phyloP scores from a whole-genome alignment of 2,329 filamentous ascomycete species.

The Macroventuria anomochaeta region DNA sequence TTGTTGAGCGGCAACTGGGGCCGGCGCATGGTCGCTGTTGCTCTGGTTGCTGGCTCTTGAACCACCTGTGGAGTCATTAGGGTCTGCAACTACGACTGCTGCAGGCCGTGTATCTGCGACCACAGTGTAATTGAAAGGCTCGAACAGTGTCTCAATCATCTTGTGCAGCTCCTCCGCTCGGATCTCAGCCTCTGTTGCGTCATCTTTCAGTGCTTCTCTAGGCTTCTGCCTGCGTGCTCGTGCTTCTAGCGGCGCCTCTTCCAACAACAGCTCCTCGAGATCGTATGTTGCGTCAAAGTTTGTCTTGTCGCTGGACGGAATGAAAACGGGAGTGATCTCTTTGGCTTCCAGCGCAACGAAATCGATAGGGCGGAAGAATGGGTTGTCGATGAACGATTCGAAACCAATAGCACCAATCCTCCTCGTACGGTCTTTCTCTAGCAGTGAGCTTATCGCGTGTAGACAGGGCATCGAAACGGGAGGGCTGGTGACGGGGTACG shows the following conservation, averaged over 20 bases:
- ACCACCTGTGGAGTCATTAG: conserved; percentile 36
- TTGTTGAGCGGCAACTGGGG: conserved; percentile 39
- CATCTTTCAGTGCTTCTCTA: conserved; percentile 86
- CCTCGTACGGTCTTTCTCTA: conserved; percentile 79
- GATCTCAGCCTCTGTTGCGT: conserved; percentile 94
- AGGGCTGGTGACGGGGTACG: conserved; percentile 90
- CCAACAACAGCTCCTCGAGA: conserved; percentile 87
- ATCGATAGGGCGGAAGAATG: conserved; percentile 87
- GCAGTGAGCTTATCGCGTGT: conserved; percentile 82
- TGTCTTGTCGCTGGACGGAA: conserved; percentile 94
- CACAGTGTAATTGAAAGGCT: conserved; percentile 92
- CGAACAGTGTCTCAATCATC: conserved; percentile 92
- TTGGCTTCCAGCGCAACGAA: conserved; percentile 86
- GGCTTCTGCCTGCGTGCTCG: conserved; percentile 92
- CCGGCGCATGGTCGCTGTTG: conserved; percentile 42
- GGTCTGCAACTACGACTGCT: conserved; percentile 36
- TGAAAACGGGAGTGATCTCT: conserved; percentile 87
- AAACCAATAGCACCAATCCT: conserved; percentile 84
- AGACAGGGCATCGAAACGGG: conserved; percentile 87
- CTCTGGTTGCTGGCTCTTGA: conserved; percentile 46
- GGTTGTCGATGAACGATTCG: conserved; percentile 83
- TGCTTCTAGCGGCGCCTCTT: conserved; percentile 94
- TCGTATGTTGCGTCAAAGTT: conserved; percentile 99
- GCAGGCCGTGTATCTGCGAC: conserved; percentile 73
- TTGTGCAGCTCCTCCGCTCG: conserved; percentile 91